Evolutionary conservation across 352 stramenopile species (phyloP), one percentile per base, ranked within the genome.

Genomic region (Globisporangium echinulatum): DNA sequence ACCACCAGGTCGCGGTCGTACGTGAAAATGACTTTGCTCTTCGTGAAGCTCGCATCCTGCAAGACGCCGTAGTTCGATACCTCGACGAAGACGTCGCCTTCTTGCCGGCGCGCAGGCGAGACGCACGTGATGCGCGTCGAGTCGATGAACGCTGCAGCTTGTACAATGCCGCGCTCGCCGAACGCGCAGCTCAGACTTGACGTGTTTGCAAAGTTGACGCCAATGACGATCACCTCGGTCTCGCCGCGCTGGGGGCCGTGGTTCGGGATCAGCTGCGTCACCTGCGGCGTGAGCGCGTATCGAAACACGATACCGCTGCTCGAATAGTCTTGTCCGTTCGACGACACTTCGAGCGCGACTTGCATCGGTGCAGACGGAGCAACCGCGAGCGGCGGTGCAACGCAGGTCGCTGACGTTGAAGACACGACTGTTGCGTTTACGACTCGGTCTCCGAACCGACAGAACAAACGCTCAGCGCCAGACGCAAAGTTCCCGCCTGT

Each of bases 271-370:
- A 97, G 58, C 3, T 40, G 50, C 44, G 65, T 62, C 15, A 97
- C 84, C 10, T 78, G 70, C 0, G 82, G 79, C 1, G 79, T 66
- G n/a, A 82, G 71, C 0, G 74, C 75, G 64, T 96, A 96, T 1
- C 73, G 66, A 50, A 87, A 94, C 0, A 83, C 59, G 4, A 85
- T 63, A 0, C 77, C 75, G 43, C 69, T 87, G 1, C 37, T 66
- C 0, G 77, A 84, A 14, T 70, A 89, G 54, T 98, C 90, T 49
- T 87, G 78, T 7, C 77, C 77, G 60, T 97, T 97, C 4, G 84
- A 84, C 11, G 88, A 94, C 11, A 98, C 74, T 46, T 97, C 83
- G n/a, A 98, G 59, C 13, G 87, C 66, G 8, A 97, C 87, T 50
- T 74, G 73, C 7, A 17, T 6, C 7, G 43, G 43, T 1, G 43